phyloP scores from a whole-genome alignment of 2,329 filamentous ascomycete species.

The Trichoderma endophyticum region DNA sequence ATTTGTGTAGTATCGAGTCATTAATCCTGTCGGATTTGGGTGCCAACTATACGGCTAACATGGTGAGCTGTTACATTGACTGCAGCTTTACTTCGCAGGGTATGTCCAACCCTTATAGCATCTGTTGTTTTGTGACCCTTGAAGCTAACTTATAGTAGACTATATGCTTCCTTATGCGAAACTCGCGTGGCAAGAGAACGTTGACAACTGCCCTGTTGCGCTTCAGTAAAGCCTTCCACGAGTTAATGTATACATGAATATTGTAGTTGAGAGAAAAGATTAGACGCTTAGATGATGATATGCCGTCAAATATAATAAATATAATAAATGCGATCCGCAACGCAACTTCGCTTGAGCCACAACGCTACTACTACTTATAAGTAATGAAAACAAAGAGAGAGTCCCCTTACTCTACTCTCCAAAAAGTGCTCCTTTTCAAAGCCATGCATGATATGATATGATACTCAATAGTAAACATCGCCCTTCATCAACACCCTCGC shows the following conservation, averaged over 20 bases:
- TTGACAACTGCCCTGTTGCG: slow-evolving; percentile 35
- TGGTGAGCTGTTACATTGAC: slow-evolving; percentile 39
- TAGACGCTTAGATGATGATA: background rate
- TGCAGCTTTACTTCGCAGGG: slow-evolving; percentile 39
- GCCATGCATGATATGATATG: background rate
- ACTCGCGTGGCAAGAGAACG: slow-evolving; percentile 36
- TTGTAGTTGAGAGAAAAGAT: background rate
- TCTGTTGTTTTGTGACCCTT: background rate
- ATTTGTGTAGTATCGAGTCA: slow-evolving; percentile 34
- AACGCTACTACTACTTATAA: background rate
- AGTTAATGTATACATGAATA: background rate
- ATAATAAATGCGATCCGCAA: background rate
- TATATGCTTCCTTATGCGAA: slow-evolving; percentile 40
- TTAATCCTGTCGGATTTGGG: slow-evolving; percentile 38
- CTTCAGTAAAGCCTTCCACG: background rate
- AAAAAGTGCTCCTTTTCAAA: background rate
- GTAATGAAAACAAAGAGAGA: background rate
- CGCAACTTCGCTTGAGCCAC: background rate
- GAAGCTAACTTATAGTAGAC: slow-evolving; percentile 23
- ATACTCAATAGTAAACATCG: slow-evolving; percentile 40
- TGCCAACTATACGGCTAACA: slow-evolving; percentile 32
- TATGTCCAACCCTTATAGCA: background rate
- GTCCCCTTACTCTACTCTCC: background rate
- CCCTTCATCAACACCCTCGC: slow-evolving; percentile 51
- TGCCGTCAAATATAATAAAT: background rate